Conservation (phyloP, 805 yeast genomes). For the Sugiyamaella mastotermitis region DNA sequence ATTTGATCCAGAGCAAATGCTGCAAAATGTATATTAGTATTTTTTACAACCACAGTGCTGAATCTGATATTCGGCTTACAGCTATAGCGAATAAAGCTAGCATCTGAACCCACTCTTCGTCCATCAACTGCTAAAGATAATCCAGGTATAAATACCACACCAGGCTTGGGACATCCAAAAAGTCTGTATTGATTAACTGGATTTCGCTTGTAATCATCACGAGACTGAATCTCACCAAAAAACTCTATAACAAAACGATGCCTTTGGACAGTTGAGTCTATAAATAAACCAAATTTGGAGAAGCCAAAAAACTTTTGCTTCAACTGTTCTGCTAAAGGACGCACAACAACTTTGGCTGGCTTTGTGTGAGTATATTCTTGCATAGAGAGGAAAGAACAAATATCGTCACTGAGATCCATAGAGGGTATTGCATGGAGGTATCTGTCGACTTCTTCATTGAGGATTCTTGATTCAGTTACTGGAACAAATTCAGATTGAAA, state of each 20-base stretch:
- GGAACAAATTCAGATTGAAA: conserved; percentile 13
- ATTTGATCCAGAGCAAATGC: conserved; percentile 54
- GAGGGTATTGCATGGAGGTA: conserved; percentile 9
- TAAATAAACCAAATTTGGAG: conserved; percentile 58
- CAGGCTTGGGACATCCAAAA: conserved; percentile 65
- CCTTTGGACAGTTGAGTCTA: conserved; percentile 35
- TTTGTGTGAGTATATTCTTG: conserved; percentile 20
- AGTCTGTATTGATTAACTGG: conserved; percentile 68
- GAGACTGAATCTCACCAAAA: conserved; percentile 67
- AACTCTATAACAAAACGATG: conserved; percentile 54
- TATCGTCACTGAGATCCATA: conserved; percentile 14
- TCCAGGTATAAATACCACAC: conserved; percentile 47
- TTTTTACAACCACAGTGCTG: conserved; percentile 34
- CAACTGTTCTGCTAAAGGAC: conserved; percentile 53
- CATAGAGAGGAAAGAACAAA: conserved; percentile 20
- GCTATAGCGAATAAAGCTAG: conserved; percentile 69
- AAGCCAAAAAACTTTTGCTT: conserved; percentile 55
- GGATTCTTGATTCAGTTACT: conserved; percentile 6
- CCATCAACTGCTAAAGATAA: conserved; percentile 69
- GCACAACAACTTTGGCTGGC: conserved; percentile 40
- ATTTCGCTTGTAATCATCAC: conserved; percentile 56
- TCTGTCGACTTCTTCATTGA: conserved; percentile 1
- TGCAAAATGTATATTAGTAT: conserved; percentile 42
- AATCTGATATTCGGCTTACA: conserved; percentile 74
- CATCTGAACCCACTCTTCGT: conserved; percentile 68